A percentile compares a stretch with the other conserved stretches of the same genome.
phyloP scores from a whole-genome alignment of 1,284 basidiomycete species.

The Ceraceosorus guamensis region DNA sequence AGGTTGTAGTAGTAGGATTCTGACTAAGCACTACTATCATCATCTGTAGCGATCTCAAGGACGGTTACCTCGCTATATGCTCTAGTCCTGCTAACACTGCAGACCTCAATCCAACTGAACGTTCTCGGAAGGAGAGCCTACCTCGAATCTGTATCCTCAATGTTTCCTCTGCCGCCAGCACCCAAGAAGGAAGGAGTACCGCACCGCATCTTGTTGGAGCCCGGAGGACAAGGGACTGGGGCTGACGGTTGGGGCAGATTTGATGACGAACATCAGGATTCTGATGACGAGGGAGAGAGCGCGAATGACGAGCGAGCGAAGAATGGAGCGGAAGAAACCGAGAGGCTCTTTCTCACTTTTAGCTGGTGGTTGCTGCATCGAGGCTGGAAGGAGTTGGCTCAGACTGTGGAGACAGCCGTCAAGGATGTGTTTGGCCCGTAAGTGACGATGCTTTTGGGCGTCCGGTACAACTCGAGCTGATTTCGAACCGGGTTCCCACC shows the following conservation, averaged over 20 bases:
- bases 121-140: constrained; percentile 76
- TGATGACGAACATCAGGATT: constrained; percentile 6
- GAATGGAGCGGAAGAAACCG: constrained; percentile 54
- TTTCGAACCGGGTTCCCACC: background rate
- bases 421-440: constrained; percentile 73
- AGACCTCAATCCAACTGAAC: constrained; percentile 74
- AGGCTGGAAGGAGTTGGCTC: constrained; percentile 74
- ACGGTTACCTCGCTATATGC: constrained; percentile 78
- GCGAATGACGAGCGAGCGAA: constrained; percentile 1
- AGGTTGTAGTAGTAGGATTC: constrained; percentile 49
- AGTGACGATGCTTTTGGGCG: constrained; percentile 34
- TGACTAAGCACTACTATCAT: no score
- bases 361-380: constrained; percentile 85
- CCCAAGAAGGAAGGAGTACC: background rate
- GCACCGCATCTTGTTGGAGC: constrained; percentile 8
- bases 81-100: constrained; percentile 67
- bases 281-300: constrained; percentile 2
- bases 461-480: background rate
- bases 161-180: background rate
- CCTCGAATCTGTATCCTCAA: constrained; percentile 55
- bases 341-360: constrained; percentile 71
- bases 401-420: constrained; percentile 64
- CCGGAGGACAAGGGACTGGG: background rate
- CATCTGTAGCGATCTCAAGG: constrained; percentile 61
- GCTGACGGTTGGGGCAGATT: constrained; percentile 2